These are phyloP conservation scores for Priceomyces castillae DNA, from an alignment of 805 yeast species.

Conservation along the genomic window DNA sequence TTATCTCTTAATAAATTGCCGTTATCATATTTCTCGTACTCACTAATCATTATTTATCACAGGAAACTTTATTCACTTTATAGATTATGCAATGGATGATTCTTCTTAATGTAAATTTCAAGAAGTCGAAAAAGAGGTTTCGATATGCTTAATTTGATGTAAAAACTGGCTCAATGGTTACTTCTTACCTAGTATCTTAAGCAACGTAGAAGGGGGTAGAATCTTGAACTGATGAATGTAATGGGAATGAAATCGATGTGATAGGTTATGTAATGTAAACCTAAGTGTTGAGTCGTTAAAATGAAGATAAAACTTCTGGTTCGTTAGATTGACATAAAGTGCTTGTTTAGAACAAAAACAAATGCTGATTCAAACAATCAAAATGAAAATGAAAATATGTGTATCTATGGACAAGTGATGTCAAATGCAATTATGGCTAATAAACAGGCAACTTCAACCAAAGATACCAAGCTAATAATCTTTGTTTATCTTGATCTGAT, in stretches of 20 bases:
- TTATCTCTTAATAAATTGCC: constrained; percentile 54
- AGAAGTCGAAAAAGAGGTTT: no score
- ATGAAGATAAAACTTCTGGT: background rate
- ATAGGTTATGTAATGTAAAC: background rate
- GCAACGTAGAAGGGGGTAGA: no score
- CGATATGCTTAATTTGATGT: no score
- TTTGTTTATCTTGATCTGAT: background rate
- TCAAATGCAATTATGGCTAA: background rate
- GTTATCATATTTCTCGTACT: constrained; percentile 35
- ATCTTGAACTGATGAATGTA: background rate
- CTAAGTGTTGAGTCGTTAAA: background rate
- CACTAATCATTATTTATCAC: constrained; percentile 31
- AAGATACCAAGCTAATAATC: background rate
- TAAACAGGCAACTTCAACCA: background rate
- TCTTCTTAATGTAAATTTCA: no score
- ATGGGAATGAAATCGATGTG: background rate
- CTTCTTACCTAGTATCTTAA: no score
- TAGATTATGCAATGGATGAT: no score
- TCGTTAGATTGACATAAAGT: constrained; percentile 12
- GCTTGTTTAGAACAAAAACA: constrained; percentile 1
- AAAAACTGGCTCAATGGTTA: no score
- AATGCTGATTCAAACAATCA: constrained; percentile 1
- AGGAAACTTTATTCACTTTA: background rate
- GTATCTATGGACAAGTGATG: background rate
- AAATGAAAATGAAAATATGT: background rate